These are phyloP conservation scores for Rhodotorula sp. DNA, from an alignment of 1,284 basidiomycete species.

Conservation along the genomic window DNA sequence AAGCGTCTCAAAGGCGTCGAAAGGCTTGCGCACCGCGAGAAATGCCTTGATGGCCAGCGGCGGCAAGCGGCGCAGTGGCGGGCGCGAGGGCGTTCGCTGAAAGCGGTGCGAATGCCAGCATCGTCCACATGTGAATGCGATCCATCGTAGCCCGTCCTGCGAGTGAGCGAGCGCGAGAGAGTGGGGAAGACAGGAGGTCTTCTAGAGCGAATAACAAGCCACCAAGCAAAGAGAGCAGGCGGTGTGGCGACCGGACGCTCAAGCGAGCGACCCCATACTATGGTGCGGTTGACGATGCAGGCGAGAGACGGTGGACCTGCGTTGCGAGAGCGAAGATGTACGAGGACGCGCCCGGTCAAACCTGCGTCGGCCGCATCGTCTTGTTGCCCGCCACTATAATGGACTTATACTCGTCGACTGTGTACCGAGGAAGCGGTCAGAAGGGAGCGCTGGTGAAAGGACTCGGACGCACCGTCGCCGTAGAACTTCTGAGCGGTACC, in stretches of 20 bases:
- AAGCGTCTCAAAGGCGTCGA: background rate
- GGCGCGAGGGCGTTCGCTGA: constrained; percentile 5
- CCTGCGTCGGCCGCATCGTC: constrained; percentile 20
- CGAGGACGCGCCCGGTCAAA: background rate
- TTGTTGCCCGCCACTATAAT: constrained; percentile 24
- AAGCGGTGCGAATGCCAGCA: background rate
- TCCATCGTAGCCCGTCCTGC: background rate
- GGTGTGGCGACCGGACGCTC: too few species aligned
- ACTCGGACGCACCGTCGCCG: constrained; percentile 25
- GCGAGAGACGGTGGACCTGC: too few species aligned
- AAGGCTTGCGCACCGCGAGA: background rate
- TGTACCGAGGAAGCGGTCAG: background rate
- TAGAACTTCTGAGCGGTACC: constrained; percentile 56
- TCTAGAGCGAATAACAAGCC: too few species aligned
- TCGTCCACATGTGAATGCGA: background rate
- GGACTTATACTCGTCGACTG: constrained; percentile 34
- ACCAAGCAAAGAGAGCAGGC: too few species aligned
- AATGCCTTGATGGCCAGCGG: background rate
- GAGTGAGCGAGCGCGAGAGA: background rate
- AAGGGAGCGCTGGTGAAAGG: background rate
- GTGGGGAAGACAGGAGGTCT: background rate
- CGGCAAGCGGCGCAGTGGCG: background rate
- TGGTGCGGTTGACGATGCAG: too few species aligned
- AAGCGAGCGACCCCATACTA: too few species aligned
- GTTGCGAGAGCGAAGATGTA: background rate